These are phyloP conservation scores for Chernovozyma sophiae-reginae DNA, from an alignment of 1,139 yeast genomes.

Conservation along the genomic window DNA sequence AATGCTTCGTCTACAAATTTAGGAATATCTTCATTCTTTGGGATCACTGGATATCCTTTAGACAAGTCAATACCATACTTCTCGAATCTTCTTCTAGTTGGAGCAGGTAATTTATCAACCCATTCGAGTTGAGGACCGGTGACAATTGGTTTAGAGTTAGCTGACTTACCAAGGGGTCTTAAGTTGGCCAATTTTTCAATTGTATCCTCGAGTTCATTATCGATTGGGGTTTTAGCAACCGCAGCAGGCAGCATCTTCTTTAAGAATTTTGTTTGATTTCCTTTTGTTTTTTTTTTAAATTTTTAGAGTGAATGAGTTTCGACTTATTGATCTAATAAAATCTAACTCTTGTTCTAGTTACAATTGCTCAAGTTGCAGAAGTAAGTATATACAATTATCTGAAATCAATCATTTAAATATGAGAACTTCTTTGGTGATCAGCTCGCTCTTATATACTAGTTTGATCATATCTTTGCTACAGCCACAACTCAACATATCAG, in stretches of 20 bases:
- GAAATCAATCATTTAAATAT: no score
- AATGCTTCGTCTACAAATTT: constrained; percentile 49
- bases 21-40: constrained; percentile 33
- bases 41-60: constrained; percentile 29
- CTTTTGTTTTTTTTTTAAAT: neutral
- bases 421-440: no score
- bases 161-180: constrained; percentile 17
- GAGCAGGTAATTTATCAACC: constrained; percentile 7
- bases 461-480: no score
- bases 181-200: constrained; percentile 15
- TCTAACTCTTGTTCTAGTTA: neutral
- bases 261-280: neutral
- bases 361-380: no score
- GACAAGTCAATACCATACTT: constrained; percentile 28
- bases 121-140: constrained; percentile 9
- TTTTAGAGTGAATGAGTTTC: neutral
- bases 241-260: constrained; percentile 5
- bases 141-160: constrained; percentile 1
- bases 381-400: no score
- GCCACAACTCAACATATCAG: constrained; percentile 1
- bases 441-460: no score
- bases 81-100: constrained; percentile 21
- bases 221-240: neutral
- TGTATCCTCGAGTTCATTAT: constrained; percentile 8
- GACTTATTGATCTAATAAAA: no score